Conservation (phyloP, 2,329 filamentous ascomycete species). For the Periconia sp. region DNA sequence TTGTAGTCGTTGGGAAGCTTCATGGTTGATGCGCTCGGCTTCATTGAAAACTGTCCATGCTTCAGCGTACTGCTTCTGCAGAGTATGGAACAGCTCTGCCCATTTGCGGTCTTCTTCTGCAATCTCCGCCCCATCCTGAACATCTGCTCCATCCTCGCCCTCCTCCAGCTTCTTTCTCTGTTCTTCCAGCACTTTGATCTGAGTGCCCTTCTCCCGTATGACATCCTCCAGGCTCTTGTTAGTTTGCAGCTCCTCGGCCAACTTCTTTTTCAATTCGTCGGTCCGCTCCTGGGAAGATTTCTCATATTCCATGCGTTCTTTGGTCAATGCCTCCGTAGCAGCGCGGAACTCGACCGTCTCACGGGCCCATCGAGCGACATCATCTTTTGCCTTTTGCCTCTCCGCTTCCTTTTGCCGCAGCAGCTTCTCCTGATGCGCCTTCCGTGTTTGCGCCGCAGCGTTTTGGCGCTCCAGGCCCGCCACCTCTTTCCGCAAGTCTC, state of each 20-base stretch:
- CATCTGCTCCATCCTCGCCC: conserved; percentile 46
- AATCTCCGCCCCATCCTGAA: conserved; percentile 44
- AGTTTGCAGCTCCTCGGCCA: conserved; percentile 45
- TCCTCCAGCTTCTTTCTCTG: conserved; percentile 59
- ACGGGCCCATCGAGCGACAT: conserved; percentile 67
- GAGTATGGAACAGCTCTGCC: conserved; percentile 55
- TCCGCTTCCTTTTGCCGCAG: conserved; percentile 70
- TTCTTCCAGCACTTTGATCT: conserved; percentile 74
- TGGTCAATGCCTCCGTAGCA: conserved; percentile 53
- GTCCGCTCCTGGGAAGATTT: conserved; percentile 43
- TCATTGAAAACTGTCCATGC: conserved; percentile 38
- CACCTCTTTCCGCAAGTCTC: conserved; percentile 79
- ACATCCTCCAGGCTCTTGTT: conserved; percentile 71
- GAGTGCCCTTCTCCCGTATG: conserved; percentile 68
- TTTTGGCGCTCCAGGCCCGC: conserved; percentile 80
- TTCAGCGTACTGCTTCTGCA: conserved; percentile 53
- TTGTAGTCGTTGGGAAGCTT: conserved; percentile 46
- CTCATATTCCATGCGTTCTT: conserved; percentile 42
- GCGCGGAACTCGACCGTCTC: conserved; percentile 60
- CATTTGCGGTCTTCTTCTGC: conserved; percentile 58
- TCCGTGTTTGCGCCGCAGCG: conserved; percentile 75
- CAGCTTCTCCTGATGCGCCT: conserved; percentile 73
- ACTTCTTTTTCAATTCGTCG: conserved; percentile 43
- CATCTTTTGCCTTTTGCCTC: conserved; percentile 69
- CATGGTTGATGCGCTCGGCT: conserved; percentile 42